Evolutionary conservation across 1,139 yeast genomes (phyloP).

Genomic region (Geotrichum carabidarum): DNA sequence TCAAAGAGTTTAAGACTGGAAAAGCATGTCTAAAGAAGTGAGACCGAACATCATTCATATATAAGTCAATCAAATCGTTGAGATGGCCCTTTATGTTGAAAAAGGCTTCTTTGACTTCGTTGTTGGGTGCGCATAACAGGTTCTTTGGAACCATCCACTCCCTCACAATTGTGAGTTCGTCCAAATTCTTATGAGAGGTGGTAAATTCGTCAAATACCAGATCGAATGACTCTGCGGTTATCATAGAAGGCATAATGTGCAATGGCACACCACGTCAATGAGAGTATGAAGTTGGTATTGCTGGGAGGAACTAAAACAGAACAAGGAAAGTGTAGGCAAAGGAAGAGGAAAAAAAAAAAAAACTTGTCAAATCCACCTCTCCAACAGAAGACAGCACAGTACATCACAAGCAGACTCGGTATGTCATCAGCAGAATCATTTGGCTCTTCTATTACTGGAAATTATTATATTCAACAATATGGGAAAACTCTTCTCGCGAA

Average conservation of each 20-base stretch:
- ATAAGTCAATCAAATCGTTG: conserved; percentile 1
- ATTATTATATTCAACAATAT: conserved; percentile 1
- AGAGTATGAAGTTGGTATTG: neutral
- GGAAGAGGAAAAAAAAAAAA: neutral
- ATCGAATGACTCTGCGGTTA: neutral
- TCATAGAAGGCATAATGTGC: conserved; percentile 1
- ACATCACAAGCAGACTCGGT: neutral
- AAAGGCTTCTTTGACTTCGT: conserved; percentile 2
- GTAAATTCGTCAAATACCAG: neutral
- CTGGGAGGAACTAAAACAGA: no score
- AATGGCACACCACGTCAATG: no score
- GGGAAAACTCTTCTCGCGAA: conserved; percentile 16
- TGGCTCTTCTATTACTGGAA: conserved; percentile 3
- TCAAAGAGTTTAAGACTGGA: neutral
- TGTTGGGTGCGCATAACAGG: conserved; percentile 4
- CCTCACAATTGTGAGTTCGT: neutral
- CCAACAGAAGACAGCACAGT: no score
- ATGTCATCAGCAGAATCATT: conserved; percentile 5
- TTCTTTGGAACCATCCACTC: conserved; percentile 15
- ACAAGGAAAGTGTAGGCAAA: no score
- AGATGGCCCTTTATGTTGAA: neutral
- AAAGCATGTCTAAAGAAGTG: conserved; percentile 8
- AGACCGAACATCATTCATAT: conserved; percentile 9
- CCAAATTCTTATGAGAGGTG: neutral
- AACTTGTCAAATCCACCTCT: neutral